Evolutionary conservation across 192 early-diverging fungal genomes (phyloP).

Genomic region (Coemansia sp.): DNA sequence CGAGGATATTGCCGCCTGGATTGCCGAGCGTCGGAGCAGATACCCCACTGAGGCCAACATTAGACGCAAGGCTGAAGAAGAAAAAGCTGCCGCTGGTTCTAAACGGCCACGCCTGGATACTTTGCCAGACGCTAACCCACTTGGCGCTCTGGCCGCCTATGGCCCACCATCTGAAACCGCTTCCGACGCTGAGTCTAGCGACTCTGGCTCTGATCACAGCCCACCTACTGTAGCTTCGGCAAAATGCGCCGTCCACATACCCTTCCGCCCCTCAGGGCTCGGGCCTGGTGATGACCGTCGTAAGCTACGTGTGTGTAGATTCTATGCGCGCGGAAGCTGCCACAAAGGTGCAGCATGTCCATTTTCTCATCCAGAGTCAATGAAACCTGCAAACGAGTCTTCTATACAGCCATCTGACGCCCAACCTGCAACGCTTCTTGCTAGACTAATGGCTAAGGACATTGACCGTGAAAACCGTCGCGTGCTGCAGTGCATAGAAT

Average conservation of each 20-base stretch:
- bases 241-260: slow-evolving; percentile 13
- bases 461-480: slow-evolving; percentile 52
- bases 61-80: slow-evolving; percentile 52
- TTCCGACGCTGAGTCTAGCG: background rate
- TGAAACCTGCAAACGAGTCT: background rate
- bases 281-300: slow-evolving; percentile 37
- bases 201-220: background rate
- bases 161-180: slow-evolving; percentile 7
- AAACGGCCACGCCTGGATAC: slow-evolving; percentile 20
- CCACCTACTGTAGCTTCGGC: slow-evolving; percentile 21
- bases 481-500: slow-evolving; percentile 42
- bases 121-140: slow-evolving; percentile 11
- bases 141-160: slow-evolving; percentile 24
- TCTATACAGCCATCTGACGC: background rate
- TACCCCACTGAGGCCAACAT: slow-evolving; percentile 77
- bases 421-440: slow-evolving; percentile 13
- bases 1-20: slow-evolving; percentile 81
- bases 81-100: background rate
- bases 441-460: slow-evolving; percentile 50
- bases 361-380: slow-evolving; percentile 28
- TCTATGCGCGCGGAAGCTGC: slow-evolving; percentile 31
- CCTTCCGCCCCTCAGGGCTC: slow-evolving; percentile 26
- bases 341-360: slow-evolving; percentile 24
- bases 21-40: slow-evolving; percentile 72
- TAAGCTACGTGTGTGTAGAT: slow-evolving; percentile 36